Evolutionary conservation across 1,284 basidiomycete species (phyloP).

Genomic region (Moesziomyces sp.): DNA sequence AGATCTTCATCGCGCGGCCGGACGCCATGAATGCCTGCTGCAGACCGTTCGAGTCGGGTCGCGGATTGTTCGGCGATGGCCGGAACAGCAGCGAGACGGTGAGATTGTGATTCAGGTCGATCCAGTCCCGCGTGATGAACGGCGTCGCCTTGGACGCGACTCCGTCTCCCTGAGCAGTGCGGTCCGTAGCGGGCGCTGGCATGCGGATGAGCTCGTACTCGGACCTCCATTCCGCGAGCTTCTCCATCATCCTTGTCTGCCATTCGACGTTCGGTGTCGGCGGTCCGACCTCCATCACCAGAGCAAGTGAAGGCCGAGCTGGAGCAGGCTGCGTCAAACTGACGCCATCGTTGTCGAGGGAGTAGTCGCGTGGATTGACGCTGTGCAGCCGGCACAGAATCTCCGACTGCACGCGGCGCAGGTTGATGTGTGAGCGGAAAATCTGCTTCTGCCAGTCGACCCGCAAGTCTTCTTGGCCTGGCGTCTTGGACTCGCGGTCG

Average conservation of each 20-base stretch:
- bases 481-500: slow-evolving; percentile 7
- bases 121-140: slow-evolving; percentile 44
- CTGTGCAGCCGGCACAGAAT: slow-evolving; percentile 46
- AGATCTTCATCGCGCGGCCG: slow-evolving; percentile 44
- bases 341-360: slow-evolving; percentile 40
- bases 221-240: slow-evolving; percentile 38
- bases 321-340: slow-evolving; percentile 22
- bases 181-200: neutral
- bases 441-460: slow-evolving; percentile 34
- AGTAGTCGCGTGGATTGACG: slow-evolving; percentile 48
- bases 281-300: slow-evolving; percentile 45
- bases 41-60: slow-evolving; percentile 35
- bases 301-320: slow-evolving; percentile 22
- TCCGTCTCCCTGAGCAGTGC: slow-evolving; percentile 6
- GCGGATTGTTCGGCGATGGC: slow-evolving; percentile 43
- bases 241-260: slow-evolving; percentile 46
- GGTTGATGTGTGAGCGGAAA: slow-evolving; percentile 37
- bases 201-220: slow-evolving; percentile 22
- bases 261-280: slow-evolving; percentile 48
- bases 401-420: slow-evolving; percentile 46
- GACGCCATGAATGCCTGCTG: slow-evolving; percentile 42
- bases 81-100: slow-evolving; percentile 40
- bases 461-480: neutral
- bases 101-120: slow-evolving; percentile 45
- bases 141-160: slow-evolving; percentile 34